phyloP scores from a whole-genome alignment of 2,329 filamentous ascomycete species.

The Helicocarpus griseus region DNA sequence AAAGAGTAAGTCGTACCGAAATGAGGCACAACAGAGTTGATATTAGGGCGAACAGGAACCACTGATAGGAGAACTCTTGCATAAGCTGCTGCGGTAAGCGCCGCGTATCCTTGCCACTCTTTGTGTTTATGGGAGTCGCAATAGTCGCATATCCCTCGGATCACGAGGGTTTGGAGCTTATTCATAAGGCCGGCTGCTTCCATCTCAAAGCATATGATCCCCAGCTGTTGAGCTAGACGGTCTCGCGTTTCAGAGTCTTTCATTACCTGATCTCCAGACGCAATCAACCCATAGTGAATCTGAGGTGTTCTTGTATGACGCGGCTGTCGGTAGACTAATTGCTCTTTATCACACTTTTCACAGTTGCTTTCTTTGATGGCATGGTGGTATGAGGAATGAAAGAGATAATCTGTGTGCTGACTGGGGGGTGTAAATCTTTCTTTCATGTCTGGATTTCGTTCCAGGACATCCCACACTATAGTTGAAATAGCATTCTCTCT shows the following conservation, averaged over 20 bases:
- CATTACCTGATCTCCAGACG: constrained; percentile 18
- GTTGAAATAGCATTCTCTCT: too few relatives aligned
- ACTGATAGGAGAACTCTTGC: constrained; percentile 13
- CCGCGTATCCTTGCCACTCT: constrained; percentile 28
- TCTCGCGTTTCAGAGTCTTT: constrained; percentile 12
- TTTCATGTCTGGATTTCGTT: too few relatives aligned
- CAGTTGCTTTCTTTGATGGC: too few relatives aligned
- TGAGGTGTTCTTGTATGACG: neutral
- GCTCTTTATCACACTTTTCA: constrained; percentile 6
- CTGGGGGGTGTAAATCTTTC: too few relatives aligned
- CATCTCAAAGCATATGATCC: constrained; percentile 23
- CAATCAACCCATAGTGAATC: constrained; percentile 18
- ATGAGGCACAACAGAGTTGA: neutral
- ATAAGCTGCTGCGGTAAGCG: constrained; percentile 21
- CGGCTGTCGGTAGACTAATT: neutral
- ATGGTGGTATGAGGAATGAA: too few relatives aligned
- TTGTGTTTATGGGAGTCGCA: constrained; percentile 32
- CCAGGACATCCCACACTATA: too few relatives aligned
- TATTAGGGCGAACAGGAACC: neutral
- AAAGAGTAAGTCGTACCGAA: too few relatives aligned
- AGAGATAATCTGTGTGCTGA: too few relatives aligned
- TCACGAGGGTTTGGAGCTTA: constrained; percentile 26
- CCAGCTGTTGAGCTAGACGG: constrained; percentile 6
- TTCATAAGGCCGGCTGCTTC: too few relatives aligned
- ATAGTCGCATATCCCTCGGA: constrained; percentile 37